Base-by-base conservation (phyloP, 108 stramenopile species). In the Conticribra guillardii region DNA sequence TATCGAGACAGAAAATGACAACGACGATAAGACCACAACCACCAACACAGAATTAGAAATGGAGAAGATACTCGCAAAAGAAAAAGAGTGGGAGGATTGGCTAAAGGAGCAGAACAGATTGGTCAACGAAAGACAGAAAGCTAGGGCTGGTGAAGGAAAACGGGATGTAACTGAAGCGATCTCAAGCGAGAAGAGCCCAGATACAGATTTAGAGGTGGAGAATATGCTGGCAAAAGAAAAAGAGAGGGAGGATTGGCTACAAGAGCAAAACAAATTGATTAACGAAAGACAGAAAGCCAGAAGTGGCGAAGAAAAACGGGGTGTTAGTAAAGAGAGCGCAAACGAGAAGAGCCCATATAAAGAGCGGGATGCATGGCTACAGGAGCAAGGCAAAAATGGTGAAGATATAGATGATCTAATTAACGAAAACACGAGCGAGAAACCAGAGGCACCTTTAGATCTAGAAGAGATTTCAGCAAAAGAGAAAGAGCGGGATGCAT, bases 101-200 rank as follows among this genome's bases (percentile, higher is more conserved):
- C 29, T 37, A 44, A 64, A 53, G 1, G 63, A 66, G 50, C 27
- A 54, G n/a, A 65, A 74, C 31, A 53, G 54, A 21, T 18, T 65
- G 63, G 24, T 70, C 41, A 56, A 78, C 47, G 34, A 57, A 37
- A 69, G 54, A 44, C 55, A 61, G 23, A 46, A 46, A 23, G 22
- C 30, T 19, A 45, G 54, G 3, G 18, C n/a, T 30, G 55, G 55
- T 1, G 55, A 56, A 1, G 32, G 32, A 23, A 16, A 53, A 53
- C 16, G 26, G 26, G 26, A 16, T 11, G 19, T 24, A 1, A 56
- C 30, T 29, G 22, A 2, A 26, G 37, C 5, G 8, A 9, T 41
- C 37, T 41, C 37, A 9, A 41, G 11, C 11, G 37, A 41, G 11
- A 41, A 41, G 8, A 41, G 37, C 16, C 4, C 50, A 9, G 5